phyloP scores from a whole-genome alignment of 78 protist species.

The Dictyostelium intermedium region DNA sequence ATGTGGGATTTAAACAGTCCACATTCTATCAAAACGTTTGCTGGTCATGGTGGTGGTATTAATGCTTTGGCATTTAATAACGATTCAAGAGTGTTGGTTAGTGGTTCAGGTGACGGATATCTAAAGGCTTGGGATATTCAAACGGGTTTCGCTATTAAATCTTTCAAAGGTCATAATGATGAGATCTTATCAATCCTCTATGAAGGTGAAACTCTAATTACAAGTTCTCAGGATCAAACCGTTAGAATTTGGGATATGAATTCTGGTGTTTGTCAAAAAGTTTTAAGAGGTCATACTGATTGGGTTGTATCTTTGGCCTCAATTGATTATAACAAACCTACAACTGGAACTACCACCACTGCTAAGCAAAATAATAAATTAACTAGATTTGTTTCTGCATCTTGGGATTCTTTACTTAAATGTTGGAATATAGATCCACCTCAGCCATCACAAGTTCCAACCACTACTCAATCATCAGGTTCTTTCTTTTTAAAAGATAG shows the following conservation, averaged over 20 bases:
- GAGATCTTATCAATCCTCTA: slow-evolving; percentile 52
- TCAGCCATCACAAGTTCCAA: not conserved
- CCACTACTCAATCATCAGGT: not conserved
- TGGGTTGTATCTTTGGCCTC: slow-evolving; percentile 39
- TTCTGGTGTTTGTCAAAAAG: slow-evolving; percentile 34
- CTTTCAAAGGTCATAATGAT: slow-evolving; percentile 76
- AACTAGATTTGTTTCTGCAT: slow-evolving; percentile 10
- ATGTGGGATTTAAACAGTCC: slow-evolving; percentile 60
- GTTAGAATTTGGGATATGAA: slow-evolving; percentile 68
- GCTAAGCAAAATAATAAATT: not conserved
- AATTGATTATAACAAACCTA: not conserved
- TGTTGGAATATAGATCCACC: slow-evolving; percentile 56
- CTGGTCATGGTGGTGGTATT: slow-evolving; percentile 65
- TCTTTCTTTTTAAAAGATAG: not conserved
- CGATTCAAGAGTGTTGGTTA: not conserved
- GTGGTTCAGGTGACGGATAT: slow-evolving; percentile 52
- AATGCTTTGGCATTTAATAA: slow-evolving; percentile 37
- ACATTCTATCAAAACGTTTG: not conserved
- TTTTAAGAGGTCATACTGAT: slow-evolving; percentile 72
- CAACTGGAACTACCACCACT: not conserved
- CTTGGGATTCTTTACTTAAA: slow-evolving; percentile 54
- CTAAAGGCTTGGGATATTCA: slow-evolving; percentile 68
- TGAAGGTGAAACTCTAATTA: slow-evolving; percentile 51
- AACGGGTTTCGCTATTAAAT: slow-evolving; percentile 16
- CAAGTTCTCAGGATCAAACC: slow-evolving; percentile 60